These are phyloP conservation scores for Puccinia coronata DNA, from an alignment of 1,284 basidiomycete species.

Conservation along the genomic window DNA sequence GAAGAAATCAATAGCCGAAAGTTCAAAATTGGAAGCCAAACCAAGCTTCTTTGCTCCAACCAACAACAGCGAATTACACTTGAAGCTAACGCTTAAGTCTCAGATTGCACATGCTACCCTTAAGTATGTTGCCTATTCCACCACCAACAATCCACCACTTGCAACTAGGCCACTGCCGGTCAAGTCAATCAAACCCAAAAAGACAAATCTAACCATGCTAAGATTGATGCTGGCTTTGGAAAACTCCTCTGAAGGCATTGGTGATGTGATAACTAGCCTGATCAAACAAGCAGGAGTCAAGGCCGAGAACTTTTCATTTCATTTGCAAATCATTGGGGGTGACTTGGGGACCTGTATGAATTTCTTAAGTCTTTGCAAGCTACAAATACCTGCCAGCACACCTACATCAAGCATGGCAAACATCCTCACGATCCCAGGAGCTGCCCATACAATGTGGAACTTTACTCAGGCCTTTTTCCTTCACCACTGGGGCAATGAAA, in stretches of 20 bases:
- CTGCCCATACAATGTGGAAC: constrained; percentile 40
- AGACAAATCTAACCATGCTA: constrained; percentile 14
- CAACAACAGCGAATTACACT: neutral
- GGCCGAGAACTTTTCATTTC: neutral
- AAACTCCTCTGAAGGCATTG: constrained; percentile 25
- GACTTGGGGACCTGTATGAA: constrained; percentile 28
- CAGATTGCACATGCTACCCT: neutral
- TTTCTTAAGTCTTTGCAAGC: neutral
- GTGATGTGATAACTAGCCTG: constrained; percentile 1
- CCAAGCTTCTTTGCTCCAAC: neutral
- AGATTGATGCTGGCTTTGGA: constrained; percentile 25
- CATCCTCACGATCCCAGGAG: constrained; percentile 17
- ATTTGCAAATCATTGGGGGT: constrained; percentile 11
- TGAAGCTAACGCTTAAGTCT: neutral
- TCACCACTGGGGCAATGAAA: constrained; percentile 10
- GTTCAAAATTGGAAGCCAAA: neutral
- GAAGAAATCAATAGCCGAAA: neutral
- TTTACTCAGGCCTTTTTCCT: neutral
- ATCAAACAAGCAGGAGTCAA: neutral
- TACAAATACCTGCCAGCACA: neutral
- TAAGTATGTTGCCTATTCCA: neutral
- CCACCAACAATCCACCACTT: neutral
- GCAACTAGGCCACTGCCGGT: constrained; percentile 1
- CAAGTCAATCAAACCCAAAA: neutral
- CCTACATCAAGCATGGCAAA: neutral